Conservation (phyloP, 768 basidiomycete species). For the Lactifluus piperatus region DNA sequence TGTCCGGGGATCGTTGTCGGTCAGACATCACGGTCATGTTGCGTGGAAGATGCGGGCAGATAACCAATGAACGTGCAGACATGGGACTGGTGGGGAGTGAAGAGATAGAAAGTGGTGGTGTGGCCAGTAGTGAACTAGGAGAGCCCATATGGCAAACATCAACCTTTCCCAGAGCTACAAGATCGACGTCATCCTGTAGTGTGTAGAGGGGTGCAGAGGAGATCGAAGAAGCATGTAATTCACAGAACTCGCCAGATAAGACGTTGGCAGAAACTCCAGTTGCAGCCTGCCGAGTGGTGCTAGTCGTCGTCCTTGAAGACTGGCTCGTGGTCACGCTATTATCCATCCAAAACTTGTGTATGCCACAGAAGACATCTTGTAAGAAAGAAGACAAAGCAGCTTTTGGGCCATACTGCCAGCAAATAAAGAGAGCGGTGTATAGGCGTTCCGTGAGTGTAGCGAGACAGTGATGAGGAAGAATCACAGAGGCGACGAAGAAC, state of each 20-base stretch:
- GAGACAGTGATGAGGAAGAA: slow-evolving; percentile 3
- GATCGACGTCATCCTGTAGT: neutral
- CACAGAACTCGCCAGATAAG: neutral
- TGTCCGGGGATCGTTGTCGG: neutral
- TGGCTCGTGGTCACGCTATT: neutral
- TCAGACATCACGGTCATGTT: neutral
- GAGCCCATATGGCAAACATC: neutral
- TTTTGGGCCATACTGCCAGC: neutral
- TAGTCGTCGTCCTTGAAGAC: neutral
- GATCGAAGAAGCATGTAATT: neutral
- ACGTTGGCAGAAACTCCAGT: neutral
- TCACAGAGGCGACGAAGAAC: neutral
- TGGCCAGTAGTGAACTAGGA: neutral
- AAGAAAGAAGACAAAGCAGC: slow-evolving; percentile 11
- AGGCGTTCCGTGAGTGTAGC: slow-evolving; percentile 3
- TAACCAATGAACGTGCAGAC: neutral
- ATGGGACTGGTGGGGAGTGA: neutral
- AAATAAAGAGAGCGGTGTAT: slow-evolving; percentile 8
- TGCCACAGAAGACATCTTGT: slow-evolving; percentile 1
- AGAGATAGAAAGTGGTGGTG: neutral
- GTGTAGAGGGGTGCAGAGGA: neutral
- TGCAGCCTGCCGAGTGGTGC: neutral
- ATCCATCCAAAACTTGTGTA: slow-evolving; percentile 14
- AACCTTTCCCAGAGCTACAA: neutral
- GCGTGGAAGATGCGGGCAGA: neutral